A percentile compares a stretch with the other conserved stretches of the same genome.
Evolutionary conservation across 306 rosid species (phyloP).

Genomic region (Cicer judaicum): DNA sequence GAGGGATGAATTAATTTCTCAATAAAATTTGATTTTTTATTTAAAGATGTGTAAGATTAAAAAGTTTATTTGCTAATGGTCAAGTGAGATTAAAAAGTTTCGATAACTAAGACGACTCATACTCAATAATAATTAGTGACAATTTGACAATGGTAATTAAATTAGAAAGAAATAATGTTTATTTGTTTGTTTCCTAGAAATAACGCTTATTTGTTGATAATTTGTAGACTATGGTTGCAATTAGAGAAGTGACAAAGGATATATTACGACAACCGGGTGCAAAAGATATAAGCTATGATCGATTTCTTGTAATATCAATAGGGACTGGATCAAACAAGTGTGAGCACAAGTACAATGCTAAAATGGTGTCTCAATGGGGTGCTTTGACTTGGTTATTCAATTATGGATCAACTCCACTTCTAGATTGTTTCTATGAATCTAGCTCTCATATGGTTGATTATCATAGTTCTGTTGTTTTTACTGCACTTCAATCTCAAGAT

Average conservation of each 20-base stretch:
- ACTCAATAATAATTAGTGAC: too few relatives aligned
- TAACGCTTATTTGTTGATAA: not conserved
- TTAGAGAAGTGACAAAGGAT: constrained; percentile 53
- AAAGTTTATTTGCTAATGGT: too few relatives aligned
- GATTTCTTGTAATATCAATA: constrained; percentile 53
- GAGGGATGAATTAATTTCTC: too few relatives aligned
- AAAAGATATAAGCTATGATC: constrained; percentile 39
- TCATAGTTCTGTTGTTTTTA: constrained; percentile 48
- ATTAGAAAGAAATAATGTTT: too few relatives aligned
- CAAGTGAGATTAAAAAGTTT: too few relatives aligned
- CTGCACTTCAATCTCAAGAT: constrained; percentile 44
- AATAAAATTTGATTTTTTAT: too few relatives aligned
- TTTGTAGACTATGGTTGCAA: constrained; percentile 57
- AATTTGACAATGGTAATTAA: too few relatives aligned
- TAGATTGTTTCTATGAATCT: constrained; percentile 49
- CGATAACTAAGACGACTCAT: too few relatives aligned
- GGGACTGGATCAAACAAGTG: constrained; percentile 58
- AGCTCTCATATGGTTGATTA: constrained; percentile 54
- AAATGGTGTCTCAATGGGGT: constrained; percentile 57
- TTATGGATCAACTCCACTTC: constrained; percentile 48
- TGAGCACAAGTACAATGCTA: constrained; percentile 47
- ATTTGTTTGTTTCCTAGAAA: too few relatives aligned
- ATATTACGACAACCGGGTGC: constrained; percentile 35
- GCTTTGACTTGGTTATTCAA: constrained; percentile 47
- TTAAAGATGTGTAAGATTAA: too few relatives aligned